Evolutionary conservation across 2,329 filamentous ascomycete genomes (phyloP).

Genomic region (Stemphylium lycopersici): DNA sequence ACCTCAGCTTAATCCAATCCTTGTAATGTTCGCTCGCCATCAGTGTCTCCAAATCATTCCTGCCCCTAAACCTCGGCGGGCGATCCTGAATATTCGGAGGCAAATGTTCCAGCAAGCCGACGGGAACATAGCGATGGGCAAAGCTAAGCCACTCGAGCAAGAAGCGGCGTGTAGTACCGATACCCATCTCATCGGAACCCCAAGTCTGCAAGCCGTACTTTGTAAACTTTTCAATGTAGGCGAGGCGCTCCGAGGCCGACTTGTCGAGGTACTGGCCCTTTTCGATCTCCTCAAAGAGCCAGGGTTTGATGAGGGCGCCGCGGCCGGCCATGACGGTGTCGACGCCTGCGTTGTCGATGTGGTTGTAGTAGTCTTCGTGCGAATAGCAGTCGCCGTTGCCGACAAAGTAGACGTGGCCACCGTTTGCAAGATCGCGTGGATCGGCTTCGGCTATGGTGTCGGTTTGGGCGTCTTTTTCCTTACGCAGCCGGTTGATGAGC

Average conservation of each 20-base stretch:
- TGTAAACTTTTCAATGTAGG: slow-evolving; percentile 86
- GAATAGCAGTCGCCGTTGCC: slow-evolving; percentile 98
- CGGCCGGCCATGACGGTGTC: slow-evolving; percentile 98
- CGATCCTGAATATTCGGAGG: slow-evolving; percentile 89
- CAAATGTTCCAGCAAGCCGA: slow-evolving; percentile 85
- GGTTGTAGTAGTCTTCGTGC: slow-evolving; percentile 81
- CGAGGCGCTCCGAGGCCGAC: slow-evolving; percentile 82
- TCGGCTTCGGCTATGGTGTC: slow-evolving; percentile 84
- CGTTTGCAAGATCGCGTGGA: slow-evolving; percentile 70
- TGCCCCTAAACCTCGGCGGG: slow-evolving; percentile 80
- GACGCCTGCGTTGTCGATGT: slow-evolving; percentile 77
- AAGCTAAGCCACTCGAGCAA: slow-evolving; percentile 96
- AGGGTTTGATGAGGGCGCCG: slow-evolving; percentile 94
- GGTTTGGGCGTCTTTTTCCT: slow-evolving; percentile 66
- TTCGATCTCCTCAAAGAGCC: slow-evolving; percentile 97
- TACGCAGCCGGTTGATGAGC: slow-evolving; percentile 80
- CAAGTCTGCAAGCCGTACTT: slow-evolving; percentile 91
- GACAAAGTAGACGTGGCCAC: slow-evolving; percentile 82
- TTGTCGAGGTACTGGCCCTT: slow-evolving; percentile 95
- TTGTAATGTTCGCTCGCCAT: slow-evolving; percentile 89
- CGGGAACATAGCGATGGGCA: slow-evolving; percentile 85
- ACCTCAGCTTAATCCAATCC: slow-evolving; percentile 99
- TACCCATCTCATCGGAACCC: slow-evolving; percentile 93
- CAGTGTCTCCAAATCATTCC: slow-evolving; percentile 92
- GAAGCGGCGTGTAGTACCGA: slow-evolving; percentile 90